Conservation (phyloP, 306 rosid genomes). For the Ormosia semicastrata region DNA sequence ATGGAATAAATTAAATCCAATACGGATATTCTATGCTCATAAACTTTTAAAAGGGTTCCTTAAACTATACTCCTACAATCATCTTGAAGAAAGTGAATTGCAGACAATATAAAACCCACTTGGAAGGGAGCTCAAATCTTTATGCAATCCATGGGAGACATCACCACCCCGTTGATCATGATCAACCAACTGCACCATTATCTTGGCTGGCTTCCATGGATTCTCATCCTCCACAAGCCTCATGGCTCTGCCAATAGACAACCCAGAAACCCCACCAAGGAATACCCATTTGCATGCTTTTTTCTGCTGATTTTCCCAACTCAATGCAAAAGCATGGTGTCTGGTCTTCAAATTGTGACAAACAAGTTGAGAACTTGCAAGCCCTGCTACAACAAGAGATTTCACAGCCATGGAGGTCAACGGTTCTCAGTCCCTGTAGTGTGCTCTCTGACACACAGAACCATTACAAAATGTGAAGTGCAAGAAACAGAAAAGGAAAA, state of each 20-base stretch:
- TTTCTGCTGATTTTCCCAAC: conserved; percentile 20
- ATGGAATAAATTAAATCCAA: conserved; percentile 6
- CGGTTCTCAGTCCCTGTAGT: not conserved
- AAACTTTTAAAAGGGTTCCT: conserved; percentile 12
- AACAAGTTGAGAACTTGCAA: conserved; percentile 28
- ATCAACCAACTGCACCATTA: conserved; percentile 32
- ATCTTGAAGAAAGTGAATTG: conserved; percentile 2
- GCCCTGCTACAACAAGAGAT: conserved; percentile 20
- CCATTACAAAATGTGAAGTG: not conserved
- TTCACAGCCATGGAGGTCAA: conserved; percentile 33
- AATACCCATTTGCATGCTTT: conserved; percentile 24
- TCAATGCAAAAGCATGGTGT: conserved; percentile 13
- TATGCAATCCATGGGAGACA: conserved; percentile 36
- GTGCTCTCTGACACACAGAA: not conserved
- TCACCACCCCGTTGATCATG: conserved; percentile 36
- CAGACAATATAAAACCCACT: conserved; percentile 36
- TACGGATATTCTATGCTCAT: not conserved
- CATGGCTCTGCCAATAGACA: not conserved
- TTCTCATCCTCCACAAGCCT: conserved; percentile 23
- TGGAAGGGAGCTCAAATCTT: conserved; percentile 47
- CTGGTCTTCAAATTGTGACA: conserved; percentile 9
- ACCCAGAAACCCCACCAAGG: conserved; percentile 22
- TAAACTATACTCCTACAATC: not conserved
- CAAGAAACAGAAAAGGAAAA: not conserved
- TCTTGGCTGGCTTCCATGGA: conserved; percentile 19